Evolutionary conservation across 352 stramenopile genomes (phyloP).

Genomic region (Phytophthora foliorum): DNA sequence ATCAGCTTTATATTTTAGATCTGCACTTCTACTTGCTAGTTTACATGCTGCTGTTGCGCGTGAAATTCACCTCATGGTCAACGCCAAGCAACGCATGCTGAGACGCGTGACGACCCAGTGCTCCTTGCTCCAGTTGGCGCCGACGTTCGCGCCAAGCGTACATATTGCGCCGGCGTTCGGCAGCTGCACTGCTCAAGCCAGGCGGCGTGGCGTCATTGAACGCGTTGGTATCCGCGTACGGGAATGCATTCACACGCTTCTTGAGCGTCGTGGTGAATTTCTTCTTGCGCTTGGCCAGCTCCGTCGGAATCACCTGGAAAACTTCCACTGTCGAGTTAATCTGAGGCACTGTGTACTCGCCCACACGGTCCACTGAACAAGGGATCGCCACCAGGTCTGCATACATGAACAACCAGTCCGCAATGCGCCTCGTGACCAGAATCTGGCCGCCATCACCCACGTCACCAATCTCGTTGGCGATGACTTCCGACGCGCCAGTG

Average conservation of each 20-base stretch:
- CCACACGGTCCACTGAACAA: slow-evolving; percentile 44
- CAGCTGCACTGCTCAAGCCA: slow-evolving; percentile 32
- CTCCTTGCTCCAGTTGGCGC: slow-evolving; percentile 35
- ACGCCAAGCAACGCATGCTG: slow-evolving; percentile 21
- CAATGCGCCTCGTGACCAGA: slow-evolving; percentile 56
- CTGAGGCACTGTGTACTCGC: slow-evolving; percentile 50
- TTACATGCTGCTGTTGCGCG: slow-evolving; percentile 36
- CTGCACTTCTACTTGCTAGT: slow-evolving; percentile 25
- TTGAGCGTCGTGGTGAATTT: slow-evolving; percentile 47
- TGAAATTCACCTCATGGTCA: slow-evolving; percentile 13
- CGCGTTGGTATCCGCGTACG: slow-evolving; percentile 6
- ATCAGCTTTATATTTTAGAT: slow-evolving; percentile 15
- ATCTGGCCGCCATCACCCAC: slow-evolving; percentile 67
- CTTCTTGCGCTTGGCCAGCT: slow-evolving; percentile 47
- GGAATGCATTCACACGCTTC: slow-evolving; percentile 26
- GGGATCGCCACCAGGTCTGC: slow-evolving; percentile 49
- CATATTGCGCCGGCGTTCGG: slow-evolving; percentile 36
- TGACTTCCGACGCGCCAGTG: slow-evolving; percentile 58
- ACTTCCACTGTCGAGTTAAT: slow-evolving; percentile 52
- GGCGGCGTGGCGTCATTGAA: slow-evolving; percentile 15
- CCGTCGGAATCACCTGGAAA: slow-evolving; percentile 47
- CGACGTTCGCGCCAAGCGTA: slow-evolving; percentile 43
- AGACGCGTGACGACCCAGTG: slow-evolving; percentile 30
- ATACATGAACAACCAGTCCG: slow-evolving; percentile 56
- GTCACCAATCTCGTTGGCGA: slow-evolving; percentile 62